Base-by-base conservation (phyloP, 768 basidiomycete species). In the Lyophyllum atratum region DNA sequence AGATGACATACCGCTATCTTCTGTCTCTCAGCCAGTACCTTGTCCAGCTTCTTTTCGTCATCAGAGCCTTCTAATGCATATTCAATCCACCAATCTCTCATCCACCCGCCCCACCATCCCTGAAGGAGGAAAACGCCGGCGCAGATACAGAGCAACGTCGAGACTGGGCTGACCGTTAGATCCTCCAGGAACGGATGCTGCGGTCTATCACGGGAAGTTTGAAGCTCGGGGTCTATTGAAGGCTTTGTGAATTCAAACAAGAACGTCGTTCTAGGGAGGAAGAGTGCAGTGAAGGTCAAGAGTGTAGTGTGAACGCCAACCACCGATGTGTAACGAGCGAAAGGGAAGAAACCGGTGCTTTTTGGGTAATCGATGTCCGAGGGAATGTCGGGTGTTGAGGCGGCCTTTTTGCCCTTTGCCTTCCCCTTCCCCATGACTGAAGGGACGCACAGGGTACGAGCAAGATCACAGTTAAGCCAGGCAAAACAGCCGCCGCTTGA, bases 21-120 rank as follows among this genome's bases (percentile, higher is more conserved):
- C 44, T 71, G 61, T 57, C 70, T 59, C 40, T 82, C 68, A 39
- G 74, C 68, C 44, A 66, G 66, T n/a, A 68, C 70, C 58, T 72
- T 79, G 42, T 81, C 75, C n/a, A 78, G 56, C 57, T 68, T 74
- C 54, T 72, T 74, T 59, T 82, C 76, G 14, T 75, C 75, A 33
- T 76, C 70, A 3, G 78, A 70, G 8, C 79, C 78, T 29, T 76
- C 68, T 34, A 76, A 56, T 0, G 68, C 60, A 43, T 74, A 71
- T 17, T 77, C 76, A 14, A 81, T 76, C 67, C 74, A 80, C 88
- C 86, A 90, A 22, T 72, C 65, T 56, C 84, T 75, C 61, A 92
- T 66, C 77, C 83, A 87, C 3, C 81, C 81, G 1, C 81, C 86
- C 89, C 91, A 94, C 86, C 87, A 91, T 10, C 74, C 72, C 64